Evolutionary conservation across 345 rosid genomes (phyloP).

Genomic region (Iberis pinnata): DNA sequence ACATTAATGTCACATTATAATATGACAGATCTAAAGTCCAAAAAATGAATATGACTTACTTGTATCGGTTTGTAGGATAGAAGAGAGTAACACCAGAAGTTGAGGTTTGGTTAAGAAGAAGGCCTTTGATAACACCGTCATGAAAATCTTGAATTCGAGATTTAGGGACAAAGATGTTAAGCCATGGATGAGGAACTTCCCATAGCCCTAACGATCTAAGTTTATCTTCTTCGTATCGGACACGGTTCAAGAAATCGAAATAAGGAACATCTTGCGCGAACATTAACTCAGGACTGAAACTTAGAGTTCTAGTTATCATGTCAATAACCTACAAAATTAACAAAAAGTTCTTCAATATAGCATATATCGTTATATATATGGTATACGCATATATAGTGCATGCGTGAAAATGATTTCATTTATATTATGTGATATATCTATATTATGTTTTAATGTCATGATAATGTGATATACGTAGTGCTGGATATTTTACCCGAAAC

Average conservation of each 20-base stretch:
- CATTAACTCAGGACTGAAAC: conserved; percentile 29
- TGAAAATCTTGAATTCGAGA: conserved; percentile 59
- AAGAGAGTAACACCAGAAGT: conserved; percentile 64
- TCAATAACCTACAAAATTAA: conserved; percentile 35
- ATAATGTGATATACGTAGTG: too few species aligned
- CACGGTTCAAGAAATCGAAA: conserved; percentile 65
- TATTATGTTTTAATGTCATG: too few species aligned
- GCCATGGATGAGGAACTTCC: conserved; percentile 99
- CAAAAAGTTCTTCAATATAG: not conserved
- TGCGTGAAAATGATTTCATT: too few species aligned
- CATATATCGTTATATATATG: too few species aligned
- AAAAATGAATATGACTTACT: conserved; percentile 33
- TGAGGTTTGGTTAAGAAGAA: conserved; percentile 57
- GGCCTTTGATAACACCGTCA: conserved; percentile 51
- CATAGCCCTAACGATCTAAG: conserved; percentile 62
- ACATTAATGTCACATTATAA: not conserved
- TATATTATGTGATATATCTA: too few species aligned
- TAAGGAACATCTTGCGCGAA: conserved; percentile 42
- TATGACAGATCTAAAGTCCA: not conserved
- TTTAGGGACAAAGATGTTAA: conserved; percentile 69
- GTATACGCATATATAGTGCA: too few species aligned
- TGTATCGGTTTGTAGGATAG: conserved; percentile 74
- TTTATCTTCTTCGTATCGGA: conserved; percentile 55
- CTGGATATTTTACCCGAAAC: too few species aligned
- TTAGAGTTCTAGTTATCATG: conserved; percentile 25